A percentile compares a stretch with the other conserved stretches of the same genome.
These are phyloP conservation scores for Nicotiana undulata DNA, from an alignment of 257 asterid species.

Conservation along the genomic window DNA sequence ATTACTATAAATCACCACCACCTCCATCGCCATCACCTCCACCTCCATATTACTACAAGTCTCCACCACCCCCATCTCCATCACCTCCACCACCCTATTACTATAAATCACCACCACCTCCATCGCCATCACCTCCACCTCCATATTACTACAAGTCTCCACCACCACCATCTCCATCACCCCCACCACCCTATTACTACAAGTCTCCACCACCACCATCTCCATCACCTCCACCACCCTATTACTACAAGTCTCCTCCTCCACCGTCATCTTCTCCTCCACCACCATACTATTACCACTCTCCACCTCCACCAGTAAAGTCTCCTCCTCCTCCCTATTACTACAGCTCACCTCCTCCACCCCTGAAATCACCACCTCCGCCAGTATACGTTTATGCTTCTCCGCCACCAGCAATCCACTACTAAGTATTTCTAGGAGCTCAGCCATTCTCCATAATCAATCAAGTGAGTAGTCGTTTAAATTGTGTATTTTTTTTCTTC, in stretches of 20 bases:
- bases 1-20: background rate
- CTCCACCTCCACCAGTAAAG: background rate
- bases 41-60: background rate
- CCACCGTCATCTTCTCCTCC: background rate
- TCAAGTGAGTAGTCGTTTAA: background rate
- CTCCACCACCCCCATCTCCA: background rate
- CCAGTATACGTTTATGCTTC: background rate
- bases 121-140: background rate
- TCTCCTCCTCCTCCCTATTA: background rate
- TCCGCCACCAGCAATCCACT: slow-evolving; percentile 2
- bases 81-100: background rate
- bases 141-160: background rate
- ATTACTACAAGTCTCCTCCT: background rate
- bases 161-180: background rate
- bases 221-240: background rate
- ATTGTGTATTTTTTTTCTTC: background rate
- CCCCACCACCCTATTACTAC: background rate
- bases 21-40: background rate
- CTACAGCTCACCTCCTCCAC: background rate
- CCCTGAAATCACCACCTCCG: background rate
- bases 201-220: background rate
- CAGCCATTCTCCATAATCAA: background rate
- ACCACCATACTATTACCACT: background rate
- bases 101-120: background rate
- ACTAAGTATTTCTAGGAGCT: background rate